Evolutionary conservation across 805 yeast genomes (phyloP).

Genomic region (Nakazawaea sp.): DNA sequence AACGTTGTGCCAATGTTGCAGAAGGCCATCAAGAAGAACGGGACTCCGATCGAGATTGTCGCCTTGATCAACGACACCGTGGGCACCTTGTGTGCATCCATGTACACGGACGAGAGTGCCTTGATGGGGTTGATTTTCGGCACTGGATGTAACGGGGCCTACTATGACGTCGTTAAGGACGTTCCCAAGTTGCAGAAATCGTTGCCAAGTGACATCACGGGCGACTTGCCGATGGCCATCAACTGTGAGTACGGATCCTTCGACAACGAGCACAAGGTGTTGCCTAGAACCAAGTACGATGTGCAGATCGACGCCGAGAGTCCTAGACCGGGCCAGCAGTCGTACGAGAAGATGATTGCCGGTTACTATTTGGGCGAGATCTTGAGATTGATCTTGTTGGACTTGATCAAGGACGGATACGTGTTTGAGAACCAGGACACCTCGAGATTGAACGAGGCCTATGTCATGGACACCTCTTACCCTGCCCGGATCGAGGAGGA

Average conservation of each 20-base stretch:
- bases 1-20: slow-evolving; percentile 93
- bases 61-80: slow-evolving; percentile 96
- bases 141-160: slow-evolving; percentile 97
- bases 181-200: slow-evolving; percentile 79
- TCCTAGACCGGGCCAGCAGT: slow-evolving; percentile 94
- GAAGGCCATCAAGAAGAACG: slow-evolving; percentile 53
- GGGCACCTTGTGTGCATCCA: slow-evolving; percentile 93
- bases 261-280: slow-evolving; percentile 76
- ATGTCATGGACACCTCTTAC: slow-evolving; percentile 82
- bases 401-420: slow-evolving; percentile 55
- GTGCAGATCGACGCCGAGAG: slow-evolving; percentile 71
- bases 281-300: slow-evolving; percentile 91
- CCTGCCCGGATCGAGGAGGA: slow-evolving; percentile 86
- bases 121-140: slow-evolving; percentile 96
- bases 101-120: slow-evolving; percentile 82
- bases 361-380: slow-evolving; percentile 96
- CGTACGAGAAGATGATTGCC: slow-evolving; percentile 95
- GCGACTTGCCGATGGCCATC: slow-evolving; percentile 80
- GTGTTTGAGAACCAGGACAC: slow-evolving; percentile 69
- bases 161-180: slow-evolving; percentile 67
- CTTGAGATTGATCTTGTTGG: slow-evolving; percentile 72
- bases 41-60: slow-evolving; percentile 77
- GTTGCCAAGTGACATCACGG: slow-evolving; percentile 54
- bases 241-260: slow-evolving; percentile 98
- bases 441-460: slow-evolving; percentile 52